Evolutionary conservation across 164 flowering plant species (phyloP).

Genomic region (Cinnamomum chago): DNA sequence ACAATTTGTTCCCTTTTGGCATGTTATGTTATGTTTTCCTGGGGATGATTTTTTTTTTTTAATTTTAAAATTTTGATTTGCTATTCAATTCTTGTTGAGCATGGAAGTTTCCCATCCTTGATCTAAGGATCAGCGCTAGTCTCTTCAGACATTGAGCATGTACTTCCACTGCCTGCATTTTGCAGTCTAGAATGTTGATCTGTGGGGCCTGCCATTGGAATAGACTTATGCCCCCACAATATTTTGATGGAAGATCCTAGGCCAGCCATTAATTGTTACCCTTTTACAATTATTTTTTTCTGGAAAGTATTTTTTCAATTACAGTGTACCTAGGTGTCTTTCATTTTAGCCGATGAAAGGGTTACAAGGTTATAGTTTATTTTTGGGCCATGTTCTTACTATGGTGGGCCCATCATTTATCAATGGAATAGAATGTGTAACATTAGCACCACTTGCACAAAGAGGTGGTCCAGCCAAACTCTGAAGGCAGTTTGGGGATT

Average conservation of each 20-base stretch:
- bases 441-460: background rate
- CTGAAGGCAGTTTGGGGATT: too few relatives aligned
- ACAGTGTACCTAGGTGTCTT: background rate
- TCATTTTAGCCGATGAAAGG: background rate
- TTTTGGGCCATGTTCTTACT: background rate
- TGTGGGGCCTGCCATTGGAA: background rate
- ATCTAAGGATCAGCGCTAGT: background rate
- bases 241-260: background rate
- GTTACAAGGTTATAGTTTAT: background rate
- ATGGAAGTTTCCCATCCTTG: background rate
- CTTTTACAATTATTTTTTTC: too few relatives aligned
- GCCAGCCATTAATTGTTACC: too few relatives aligned
- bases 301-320: too few relatives aligned
- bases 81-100: background rate
- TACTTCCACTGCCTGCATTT: background rate
- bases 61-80: background rate
- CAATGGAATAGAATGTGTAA: background rate
- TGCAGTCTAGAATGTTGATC: background rate
- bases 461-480: too few relatives aligned
- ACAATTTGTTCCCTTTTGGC: background rate
- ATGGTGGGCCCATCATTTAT: background rate
- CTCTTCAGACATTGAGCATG: background rate
- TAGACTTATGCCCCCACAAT: too few relatives aligned
- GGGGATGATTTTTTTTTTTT: background rate
- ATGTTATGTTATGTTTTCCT: background rate